A percentile compares a stretch with the other conserved stretches of the same genome.
phyloP scores from a whole-genome alignment of 352 stramenopile genomes.

The Phytopythium sindhum region DNA sequence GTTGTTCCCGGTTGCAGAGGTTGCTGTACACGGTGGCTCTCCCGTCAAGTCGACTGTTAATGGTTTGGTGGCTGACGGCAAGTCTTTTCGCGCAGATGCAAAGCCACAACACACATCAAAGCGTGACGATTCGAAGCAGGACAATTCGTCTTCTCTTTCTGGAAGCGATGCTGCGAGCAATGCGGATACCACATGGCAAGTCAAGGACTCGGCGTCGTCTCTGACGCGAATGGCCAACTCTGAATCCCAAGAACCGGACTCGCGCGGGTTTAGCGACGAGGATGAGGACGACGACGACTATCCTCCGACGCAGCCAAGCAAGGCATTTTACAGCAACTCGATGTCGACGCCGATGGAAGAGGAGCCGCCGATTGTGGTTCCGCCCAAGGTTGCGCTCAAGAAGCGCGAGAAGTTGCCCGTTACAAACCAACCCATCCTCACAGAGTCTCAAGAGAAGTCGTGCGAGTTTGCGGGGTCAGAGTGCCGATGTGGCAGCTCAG shows the following conservation, averaged over 20 bases:
- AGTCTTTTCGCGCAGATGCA: not conserved
- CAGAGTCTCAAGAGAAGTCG: constrained; percentile 35
- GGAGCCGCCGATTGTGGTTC: not conserved
- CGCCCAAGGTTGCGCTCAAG: constrained; percentile 20
- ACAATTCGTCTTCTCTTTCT: not conserved
- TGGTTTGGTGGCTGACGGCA: too few species aligned
- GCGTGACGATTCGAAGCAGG: not conserved
- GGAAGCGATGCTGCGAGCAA: not conserved
- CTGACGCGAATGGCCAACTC: not conserved
- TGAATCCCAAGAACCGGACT: not conserved
- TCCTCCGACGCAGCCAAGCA: constrained; percentile 42
- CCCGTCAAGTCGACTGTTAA: not conserved
- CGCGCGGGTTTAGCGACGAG: not conserved
- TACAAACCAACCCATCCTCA: constrained; percentile 3
- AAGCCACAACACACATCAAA: not conserved
- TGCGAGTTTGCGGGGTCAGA: constrained; percentile 29
- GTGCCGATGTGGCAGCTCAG: constrained; percentile 19
- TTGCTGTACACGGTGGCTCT: not conserved
- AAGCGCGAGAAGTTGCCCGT: constrained; percentile 22
- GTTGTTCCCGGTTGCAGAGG: not conserved
- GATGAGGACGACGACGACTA: constrained; percentile 41
- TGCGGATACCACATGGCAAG: not conserved
- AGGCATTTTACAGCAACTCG: constrained; percentile 6
- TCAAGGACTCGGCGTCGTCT: not conserved
- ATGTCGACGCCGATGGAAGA: not conserved